Base-by-base conservation (phyloP, 2,329 filamentous ascomycete genomes). In the Microdochium bolleyi region DNA sequence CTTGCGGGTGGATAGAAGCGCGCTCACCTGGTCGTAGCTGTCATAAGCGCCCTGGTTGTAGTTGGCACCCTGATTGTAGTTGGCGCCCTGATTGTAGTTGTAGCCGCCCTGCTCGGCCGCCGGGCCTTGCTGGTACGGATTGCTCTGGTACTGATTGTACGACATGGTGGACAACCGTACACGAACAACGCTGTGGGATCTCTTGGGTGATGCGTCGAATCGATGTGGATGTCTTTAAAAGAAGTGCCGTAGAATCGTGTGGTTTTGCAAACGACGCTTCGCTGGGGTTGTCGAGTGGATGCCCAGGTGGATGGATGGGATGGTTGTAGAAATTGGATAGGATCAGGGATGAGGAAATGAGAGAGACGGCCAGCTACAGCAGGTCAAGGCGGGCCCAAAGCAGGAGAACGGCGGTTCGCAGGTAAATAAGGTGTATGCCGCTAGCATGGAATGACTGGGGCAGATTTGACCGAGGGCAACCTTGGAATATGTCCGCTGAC, bases 111-210 rank as follows among this genome's bases (percentile, higher is more conserved):
- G 63, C 64, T 77, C 76, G 54, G 76, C 73, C 53, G 67, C 62
- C 3, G 77, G 72, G 49, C 68, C 75, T 63, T 79, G 74, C 56
- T 78, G 73, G 66, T 88, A 88, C 38, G 84, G 84, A 64, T 87
- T 86, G 57, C 79, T 77, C 58, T 79, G 74, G 67, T 87, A 85
- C 63, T 80, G 78, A 57, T 74, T 72, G 72, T 83, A 79, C 59
- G 82, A 82, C 83, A 86, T 85, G 65, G 54, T 67, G 66, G 53
- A 19, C 41, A 22, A 46, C 8, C 41, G 41, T 4, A 46, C 41
- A 24, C 41, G 13, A 5, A 7, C 19, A 7, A 19, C 19, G 7
- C 19, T 11, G 41, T 22, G 19, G 7, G 41, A 46, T 21, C 7
- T 22, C 13, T 16, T 30, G 5, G 27, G 11, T 30, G 27, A 30